Percentiles rank a stretch among this genome's conserved stretches.
Evolutionary conservation across 768 basidiomycete genomes (phyloP).

Genomic region (Tricholoma saponaceum): DNA sequence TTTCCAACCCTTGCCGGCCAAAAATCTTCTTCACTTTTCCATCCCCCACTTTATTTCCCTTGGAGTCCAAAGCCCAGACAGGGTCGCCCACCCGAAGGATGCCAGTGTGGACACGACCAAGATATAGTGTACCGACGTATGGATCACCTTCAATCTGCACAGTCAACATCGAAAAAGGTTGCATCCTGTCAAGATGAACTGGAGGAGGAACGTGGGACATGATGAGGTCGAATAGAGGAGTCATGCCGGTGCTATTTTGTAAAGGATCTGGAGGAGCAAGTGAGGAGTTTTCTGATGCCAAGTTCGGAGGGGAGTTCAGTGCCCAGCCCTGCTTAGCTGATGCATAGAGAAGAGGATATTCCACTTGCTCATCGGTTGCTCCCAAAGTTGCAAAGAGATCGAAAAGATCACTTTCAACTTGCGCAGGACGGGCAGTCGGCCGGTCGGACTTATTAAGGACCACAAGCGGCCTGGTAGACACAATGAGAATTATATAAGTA

Average conservation of each 20-base stretch:
- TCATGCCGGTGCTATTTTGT: conserved; percentile 27
- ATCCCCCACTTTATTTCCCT: conserved; percentile 44
- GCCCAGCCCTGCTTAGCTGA: conserved; percentile 52
- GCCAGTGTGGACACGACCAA: conserved; percentile 43
- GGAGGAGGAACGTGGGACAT: conserved; percentile 41
- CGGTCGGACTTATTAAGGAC: conserved; percentile 50
- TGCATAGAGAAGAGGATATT: conserved; percentile 48
- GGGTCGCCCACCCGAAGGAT: conserved; percentile 35
- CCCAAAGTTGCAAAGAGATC: conserved; percentile 49
- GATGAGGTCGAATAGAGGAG: conserved; percentile 43
- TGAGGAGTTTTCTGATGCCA: conserved; percentile 6
- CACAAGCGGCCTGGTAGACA: conserved; percentile 35
- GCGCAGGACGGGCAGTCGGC: conserved; percentile 35
- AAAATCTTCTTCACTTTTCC: conserved; percentile 47
- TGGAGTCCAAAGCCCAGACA: conserved; percentile 33
- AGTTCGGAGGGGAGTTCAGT: conserved; percentile 20
- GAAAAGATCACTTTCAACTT: conserved; percentile 48
- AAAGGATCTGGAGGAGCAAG: background rate
- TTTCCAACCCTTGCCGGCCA: conserved; percentile 34
- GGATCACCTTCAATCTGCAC: conserved; percentile 49
- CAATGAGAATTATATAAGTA: background rate
- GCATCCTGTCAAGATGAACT: conserved; percentile 28
- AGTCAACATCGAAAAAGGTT: conserved; percentile 49
- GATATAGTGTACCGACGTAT: conserved; percentile 45
- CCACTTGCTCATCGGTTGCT: conserved; percentile 47